Base-by-base conservation (phyloP, 352 stramenopile species). In the Phytophthora citrophthora region DNA sequence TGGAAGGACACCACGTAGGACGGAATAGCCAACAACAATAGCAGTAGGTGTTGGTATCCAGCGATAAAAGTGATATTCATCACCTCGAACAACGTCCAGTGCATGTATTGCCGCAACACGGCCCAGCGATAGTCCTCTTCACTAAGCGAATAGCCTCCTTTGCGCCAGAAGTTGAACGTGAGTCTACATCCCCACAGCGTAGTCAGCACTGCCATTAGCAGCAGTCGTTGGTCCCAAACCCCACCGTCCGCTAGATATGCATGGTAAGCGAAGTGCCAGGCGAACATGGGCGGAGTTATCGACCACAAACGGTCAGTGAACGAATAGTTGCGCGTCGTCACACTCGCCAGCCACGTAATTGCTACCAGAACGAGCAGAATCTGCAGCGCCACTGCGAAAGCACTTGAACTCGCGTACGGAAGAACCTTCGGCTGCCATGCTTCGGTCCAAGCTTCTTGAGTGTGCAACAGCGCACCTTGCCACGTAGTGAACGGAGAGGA, bases 41-140 rank as follows among this genome's bases (percentile, higher is more conserved):
- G 74, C 36, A 98, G 66, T 29, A 95, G 43, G 64, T 98, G 83
- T 68, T 98, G 91, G 58, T 96, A 98, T 1, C 87, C 65, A 29
- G 81, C 88, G 67, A 98, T 97, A 61, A 98, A 98, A 6, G 88
- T 63, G 29, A 97, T 56, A 61, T 98, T 97, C 66, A 98, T 96
- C 50, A 97, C 39, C 41, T 94, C 72, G 80, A 92, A 97, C 20
- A 91, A 47, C n/a, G 89, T 72, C 43, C 77, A 84, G 68, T 98
- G 83, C 46, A 98, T 65, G 23, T 80, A 69, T 54, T 94, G 77
- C 10, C 86, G 86, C 40, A 98, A 54, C 16, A 89, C 77, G 3
- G 82, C 88, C 94, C 93, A 98, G 52, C 94, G 80, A 69, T 98
- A 98, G 82, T 98, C 94, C 68, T 97, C 90, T 26, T 93, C 91